Conservation (phyloP, 495 filamentous ascomycete genomes). For the Aspergillus nidulans region DNA sequence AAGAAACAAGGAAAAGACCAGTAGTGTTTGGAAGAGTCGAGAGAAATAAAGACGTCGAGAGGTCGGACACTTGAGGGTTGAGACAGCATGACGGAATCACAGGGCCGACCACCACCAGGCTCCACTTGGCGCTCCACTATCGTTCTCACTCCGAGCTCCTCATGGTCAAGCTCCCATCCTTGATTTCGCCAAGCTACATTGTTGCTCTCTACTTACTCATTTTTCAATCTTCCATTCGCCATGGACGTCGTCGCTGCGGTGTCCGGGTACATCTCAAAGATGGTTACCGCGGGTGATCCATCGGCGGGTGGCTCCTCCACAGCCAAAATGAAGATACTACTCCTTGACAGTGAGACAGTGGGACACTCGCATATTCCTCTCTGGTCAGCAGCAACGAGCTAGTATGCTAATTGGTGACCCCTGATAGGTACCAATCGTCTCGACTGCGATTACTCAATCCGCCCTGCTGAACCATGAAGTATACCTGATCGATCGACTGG, state of each 20-base stretch:
- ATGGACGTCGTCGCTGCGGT: constrained; percentile 95
- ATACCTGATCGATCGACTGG: constrained; percentile 93
- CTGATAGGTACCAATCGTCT: constrained; percentile 73
- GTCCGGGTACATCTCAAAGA: constrained; percentile 94
- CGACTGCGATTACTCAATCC: constrained; percentile 92
- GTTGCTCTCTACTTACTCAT: constrained; percentile 9
- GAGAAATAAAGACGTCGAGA: background rate
- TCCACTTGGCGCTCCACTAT: background rate
- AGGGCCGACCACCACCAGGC: background rate
- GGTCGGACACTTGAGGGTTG: background rate
- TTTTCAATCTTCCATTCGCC: constrained; percentile 9
- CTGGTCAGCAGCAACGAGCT: background rate
- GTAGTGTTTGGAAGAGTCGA: background rate
- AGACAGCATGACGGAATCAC: constrained; percentile 8
- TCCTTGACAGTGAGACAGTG: constrained; percentile 92
- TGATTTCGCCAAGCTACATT: background rate
- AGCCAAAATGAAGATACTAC: constrained; percentile 97
- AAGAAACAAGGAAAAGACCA: constrained; percentile 9
- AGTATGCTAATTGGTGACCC: constrained; percentile 1
- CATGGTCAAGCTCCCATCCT: background rate
- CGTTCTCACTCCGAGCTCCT: background rate
- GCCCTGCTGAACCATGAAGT: constrained; percentile 95
- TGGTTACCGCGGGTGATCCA: constrained; percentile 80
- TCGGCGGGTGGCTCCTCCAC: constrained; percentile 58
- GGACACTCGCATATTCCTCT: constrained; percentile 30